A percentile compares a stretch with the other conserved stretches of the same genome.
Conservation (phyloP, 345 rosid species). For the Lumnitzera racemosa region DNA sequence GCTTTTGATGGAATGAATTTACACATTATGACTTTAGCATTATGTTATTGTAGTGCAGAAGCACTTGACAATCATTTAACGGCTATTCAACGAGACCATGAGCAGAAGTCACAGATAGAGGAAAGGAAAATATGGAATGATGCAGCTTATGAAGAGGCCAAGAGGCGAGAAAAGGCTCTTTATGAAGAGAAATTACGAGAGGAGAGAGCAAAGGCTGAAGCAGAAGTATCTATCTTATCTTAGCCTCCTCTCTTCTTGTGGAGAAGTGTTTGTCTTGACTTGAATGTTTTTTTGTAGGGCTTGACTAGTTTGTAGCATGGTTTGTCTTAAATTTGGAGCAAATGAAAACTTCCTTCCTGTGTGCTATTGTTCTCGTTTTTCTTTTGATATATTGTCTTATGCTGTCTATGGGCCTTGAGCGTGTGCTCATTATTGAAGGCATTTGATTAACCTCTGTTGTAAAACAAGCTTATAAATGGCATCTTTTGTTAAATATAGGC, state of each 20-base stretch:
- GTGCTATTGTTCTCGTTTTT: too few species aligned
- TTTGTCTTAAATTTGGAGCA: too few species aligned
- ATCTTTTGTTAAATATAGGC: conserved; percentile 2
- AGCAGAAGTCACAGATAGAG: conserved; percentile 77
- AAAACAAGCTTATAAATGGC: neutral
- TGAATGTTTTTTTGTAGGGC: too few species aligned
- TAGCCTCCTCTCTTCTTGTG: too few species aligned
- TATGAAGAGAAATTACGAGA: conserved; percentile 76
- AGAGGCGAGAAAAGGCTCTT: conserved; percentile 67
- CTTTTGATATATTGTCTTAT: too few species aligned
- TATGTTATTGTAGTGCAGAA: conserved; percentile 58
- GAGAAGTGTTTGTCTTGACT: too few species aligned
- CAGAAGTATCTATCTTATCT: conserved; percentile 52
- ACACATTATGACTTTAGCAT: conserved; percentile 10
- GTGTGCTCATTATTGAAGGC: neutral
- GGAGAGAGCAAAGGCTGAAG: conserved; percentile 78
- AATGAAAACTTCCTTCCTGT: too few species aligned
- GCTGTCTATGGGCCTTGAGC: too few species aligned
- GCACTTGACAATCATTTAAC: conserved; percentile 90
- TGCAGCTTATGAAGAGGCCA: conserved; percentile 87
- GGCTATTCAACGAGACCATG: conserved; percentile 72
- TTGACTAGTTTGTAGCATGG: too few species aligned
- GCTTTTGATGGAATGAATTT: conserved; percentile 5
- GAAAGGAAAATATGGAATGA: conserved; percentile 79
- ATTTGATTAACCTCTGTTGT: neutral